These are phyloP conservation scores for Termitomyces sp. DNA, from an alignment of 1,284 basidiomycete genomes.

Conservation along the genomic window DNA sequence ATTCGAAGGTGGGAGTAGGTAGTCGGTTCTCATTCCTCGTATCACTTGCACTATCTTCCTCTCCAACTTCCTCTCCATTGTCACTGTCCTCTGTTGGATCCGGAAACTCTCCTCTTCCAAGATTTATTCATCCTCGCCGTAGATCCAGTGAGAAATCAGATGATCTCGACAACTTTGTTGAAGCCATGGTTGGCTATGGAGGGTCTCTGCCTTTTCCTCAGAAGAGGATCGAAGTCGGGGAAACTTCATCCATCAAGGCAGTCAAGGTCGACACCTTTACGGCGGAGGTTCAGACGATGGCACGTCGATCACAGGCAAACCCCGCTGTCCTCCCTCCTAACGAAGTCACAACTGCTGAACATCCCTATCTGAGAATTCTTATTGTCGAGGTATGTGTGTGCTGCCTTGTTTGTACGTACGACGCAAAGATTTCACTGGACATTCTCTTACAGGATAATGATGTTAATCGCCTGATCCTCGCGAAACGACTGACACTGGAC, in stretches of 20 bases:
- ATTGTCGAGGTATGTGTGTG: constrained; percentile 61
- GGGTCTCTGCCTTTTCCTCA: constrained; percentile 2
- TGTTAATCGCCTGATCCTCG: constrained; percentile 72
- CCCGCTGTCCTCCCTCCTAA: neutral
- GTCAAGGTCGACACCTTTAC: constrained; percentile 37
- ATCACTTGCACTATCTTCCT: constrained; percentile 43
- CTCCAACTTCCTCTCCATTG: constrained; percentile 8
- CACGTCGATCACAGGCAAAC: neutral
- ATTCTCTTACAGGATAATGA: constrained; percentile 54
- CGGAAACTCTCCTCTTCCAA: constrained; percentile 12
- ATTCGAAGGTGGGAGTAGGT: constrained; percentile 67
- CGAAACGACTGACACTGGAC: constrained; percentile 63
- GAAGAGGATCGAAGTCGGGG: constrained; percentile 29
- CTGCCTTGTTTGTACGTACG: neutral
- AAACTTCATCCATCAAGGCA: constrained; percentile 33
- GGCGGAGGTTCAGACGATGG: constrained; percentile 20
- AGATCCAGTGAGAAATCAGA: constrained; percentile 15
- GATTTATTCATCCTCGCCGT: constrained; percentile 13
- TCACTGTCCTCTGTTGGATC: constrained; percentile 21
- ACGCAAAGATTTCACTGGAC: neutral
- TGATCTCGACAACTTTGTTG: constrained; percentile 65
- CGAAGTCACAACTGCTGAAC: neutral
- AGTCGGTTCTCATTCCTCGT: constrained; percentile 72
- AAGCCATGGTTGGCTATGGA: constrained; percentile 40
- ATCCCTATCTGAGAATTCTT: constrained; percentile 47